Conservation (phyloP, 768 basidiomycete species). For the Suillus subaureus region DNA sequence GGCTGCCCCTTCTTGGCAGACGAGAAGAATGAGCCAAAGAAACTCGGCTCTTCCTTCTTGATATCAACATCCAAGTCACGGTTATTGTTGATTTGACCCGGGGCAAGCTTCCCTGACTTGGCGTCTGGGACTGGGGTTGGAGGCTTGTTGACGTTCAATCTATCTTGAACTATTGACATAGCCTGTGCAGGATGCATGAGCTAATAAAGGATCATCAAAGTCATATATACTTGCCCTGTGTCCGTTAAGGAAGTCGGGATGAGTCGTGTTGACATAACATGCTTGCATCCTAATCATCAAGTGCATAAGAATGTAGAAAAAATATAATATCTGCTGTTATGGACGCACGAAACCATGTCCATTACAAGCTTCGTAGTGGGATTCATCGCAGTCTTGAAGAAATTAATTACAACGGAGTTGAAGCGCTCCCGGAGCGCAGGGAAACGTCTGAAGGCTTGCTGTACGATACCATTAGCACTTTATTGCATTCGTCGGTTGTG, state of each 20-base stretch:
- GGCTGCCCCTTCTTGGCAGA: constrained; percentile 60
- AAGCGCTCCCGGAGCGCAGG: constrained; percentile 97
- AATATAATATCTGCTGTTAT: background rate
- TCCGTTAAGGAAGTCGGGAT: constrained; percentile 97
- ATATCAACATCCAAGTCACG: constrained; percentile 91
- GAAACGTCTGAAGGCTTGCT: constrained; percentile 97
- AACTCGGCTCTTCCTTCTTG: constrained; percentile 88
- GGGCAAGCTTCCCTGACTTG: constrained; percentile 64
- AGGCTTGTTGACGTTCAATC: constrained; percentile 80
- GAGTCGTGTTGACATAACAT: constrained; percentile 98
- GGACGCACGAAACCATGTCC: constrained; percentile 86
- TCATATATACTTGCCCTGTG: constrained; percentile 61
- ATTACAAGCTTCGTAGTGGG: constrained; percentile 94
- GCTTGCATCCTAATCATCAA: constrained; percentile 81
- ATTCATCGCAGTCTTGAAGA: constrained; percentile 92
- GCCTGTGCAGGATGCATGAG: constrained; percentile 50
- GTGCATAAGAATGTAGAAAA: constrained; percentile 6
- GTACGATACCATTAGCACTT: constrained; percentile 14
- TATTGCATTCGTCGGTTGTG: constrained; percentile 2
- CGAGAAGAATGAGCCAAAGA: constrained; percentile 97
- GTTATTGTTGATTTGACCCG: constrained; percentile 82
- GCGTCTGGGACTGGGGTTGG: constrained; percentile 58
- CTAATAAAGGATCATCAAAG: background rate
- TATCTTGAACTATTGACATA: constrained; percentile 83
- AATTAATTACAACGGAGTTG: constrained; percentile 93